Base-by-base conservation (phyloP, 179 eudicot species). In the Vitellaria paradoxa region DNA sequence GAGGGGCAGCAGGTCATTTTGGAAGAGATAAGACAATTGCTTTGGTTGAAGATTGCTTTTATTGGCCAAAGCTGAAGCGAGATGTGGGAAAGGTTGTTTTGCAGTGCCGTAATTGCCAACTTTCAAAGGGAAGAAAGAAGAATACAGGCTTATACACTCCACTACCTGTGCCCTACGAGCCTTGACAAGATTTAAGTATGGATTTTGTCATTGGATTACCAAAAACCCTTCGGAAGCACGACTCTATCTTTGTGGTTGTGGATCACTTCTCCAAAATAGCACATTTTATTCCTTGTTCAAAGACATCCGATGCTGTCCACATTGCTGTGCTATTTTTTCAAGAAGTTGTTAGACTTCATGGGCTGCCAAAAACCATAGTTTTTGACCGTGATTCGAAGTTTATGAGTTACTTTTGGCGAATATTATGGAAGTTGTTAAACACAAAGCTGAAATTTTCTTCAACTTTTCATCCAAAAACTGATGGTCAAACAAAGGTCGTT, bases 371-470 rank as follows among this genome's bases (percentile, higher is more conserved):
- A 37, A 14, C 59, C n/a, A 53, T 63, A 14, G 77, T 75, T 5
- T 75, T 46, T 21, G 69, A 64, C 12, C 69, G 68, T 14, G 70
- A 52, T 9, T 47, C 23, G 20, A 64, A 75, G 46, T 40, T 61
- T 46, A 40, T 42, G 26, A 59, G 56, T 46, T 37, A 56, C n/a
- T 77, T 77, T 67, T 77, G 68, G 80, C 21, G 11, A 6, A 77
- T 23, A 0, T 2, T 77, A 13, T 77, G 74, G 80, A 68, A 42
- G 15, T 4, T 68, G 17, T 1, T 68, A 42, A 46, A 21, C 13
- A 77, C 74, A 5, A 68, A 17, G 5, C 5, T 68, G 40, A 10
- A 66, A 1, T 69, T 57, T 77, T 52, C 64, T 23, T 52, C 42
- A 3, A 0, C 74, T 45, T 68, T 30, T 46, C 80, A 77, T 5